Base-by-base conservation (phyloP, 2,329 filamentous ascomycete genomes). In the Arthrobotrys entomopaga region DNA sequence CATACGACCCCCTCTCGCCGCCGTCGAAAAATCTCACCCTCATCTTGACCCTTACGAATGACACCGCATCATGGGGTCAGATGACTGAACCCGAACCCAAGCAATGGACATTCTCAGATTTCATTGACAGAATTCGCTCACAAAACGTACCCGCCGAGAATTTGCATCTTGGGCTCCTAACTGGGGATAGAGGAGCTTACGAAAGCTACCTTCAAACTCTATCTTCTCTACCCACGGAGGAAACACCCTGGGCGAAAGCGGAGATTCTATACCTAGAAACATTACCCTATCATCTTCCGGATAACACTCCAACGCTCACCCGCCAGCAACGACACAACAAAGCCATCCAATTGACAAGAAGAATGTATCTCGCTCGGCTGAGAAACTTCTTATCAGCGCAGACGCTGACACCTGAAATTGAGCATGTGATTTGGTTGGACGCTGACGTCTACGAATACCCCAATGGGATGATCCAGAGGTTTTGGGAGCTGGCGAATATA, bases 391-490 rank as follows among this genome's bases (percentile, higher is more conserved):
- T 70, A 13, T 58, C 50, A 2, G 13, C 43, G 3, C 65, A 70
- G 43, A 57, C 63, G 65, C 24, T 70, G 19, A 63, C 58, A 3
- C 50, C 58, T 10, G 65, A 57, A 13, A 57, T 70, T 16, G 46
- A 77, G 52, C 81, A 81, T 61, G 74, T 82, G 20, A 54, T 82
- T 24, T 82, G 81, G 81, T 58, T 82, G 6, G 81, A 82, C 59
- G 79, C 81, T n/a, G 81, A 82, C 67, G 78, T 82, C 20, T 81
- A 80, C 26, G 79, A 80, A 57, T 73, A 81, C 8, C 81, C 80
- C 0, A 42, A 65, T 1, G 78, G 78, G 0, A 76, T 82, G 46
- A 75, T 82, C 19, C 79, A 80, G 22, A 50, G 65, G 1, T 81
- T 82, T 79, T 71, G 80, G 22, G 63, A 58, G 0, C 79, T 81